Percentiles rank a stretch among this genome's conserved stretches.
Evolutionary conservation across 129 eudicot species (phyloP).

Genomic region (Saussurea involucrata): DNA sequence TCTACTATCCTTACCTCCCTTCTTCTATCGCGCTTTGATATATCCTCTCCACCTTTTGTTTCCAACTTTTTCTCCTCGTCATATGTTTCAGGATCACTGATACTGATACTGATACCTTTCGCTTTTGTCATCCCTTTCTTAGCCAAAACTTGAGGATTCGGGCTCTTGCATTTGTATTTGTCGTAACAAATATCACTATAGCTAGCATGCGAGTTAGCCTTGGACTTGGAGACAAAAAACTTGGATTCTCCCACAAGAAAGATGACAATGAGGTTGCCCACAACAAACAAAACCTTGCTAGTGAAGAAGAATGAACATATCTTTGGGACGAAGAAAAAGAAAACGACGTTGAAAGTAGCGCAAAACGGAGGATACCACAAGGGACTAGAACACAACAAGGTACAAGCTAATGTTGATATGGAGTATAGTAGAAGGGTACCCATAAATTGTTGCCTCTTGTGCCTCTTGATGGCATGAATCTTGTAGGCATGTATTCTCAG

Average conservation of each 20-base stretch:
- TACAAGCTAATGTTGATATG: slow-evolving; percentile 40
- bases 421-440: slow-evolving; percentile 43
- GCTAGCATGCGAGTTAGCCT: slow-evolving; percentile 5
- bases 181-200: slow-evolving; percentile 27
- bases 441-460: slow-evolving; percentile 49
- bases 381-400: slow-evolving; percentile 47
- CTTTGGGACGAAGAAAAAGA: slow-evolving; percentile 40
- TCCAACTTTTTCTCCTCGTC: slow-evolving; percentile 4
- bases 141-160: not conserved
- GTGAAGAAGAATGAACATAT: slow-evolving; percentile 40
- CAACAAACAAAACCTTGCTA: slow-evolving; percentile 46
- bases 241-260: slow-evolving; percentile 60
- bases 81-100: not conserved
- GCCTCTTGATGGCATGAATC: slow-evolving; percentile 43
- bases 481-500: slow-evolving; percentile 43
- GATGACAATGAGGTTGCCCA: slow-evolving; percentile 58
- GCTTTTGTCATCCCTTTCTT: slow-evolving; percentile 5
- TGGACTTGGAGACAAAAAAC: slow-evolving; percentile 11
- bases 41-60: not conserved
- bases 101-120: not conserved
- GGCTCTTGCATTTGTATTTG: slow-evolving; percentile 19
- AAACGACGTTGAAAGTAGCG: slow-evolving; percentile 33
- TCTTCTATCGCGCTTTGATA: not conserved
- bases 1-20: slow-evolving; percentile 16
- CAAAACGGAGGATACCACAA: slow-evolving; percentile 56